Percentiles rank a stretch among this genome's conserved stretches.
These are phyloP conservation scores for Hypholoma sublateritium DNA, from an alignment of 768 basidiomycete genomes.

Conservation along the genomic window DNA sequence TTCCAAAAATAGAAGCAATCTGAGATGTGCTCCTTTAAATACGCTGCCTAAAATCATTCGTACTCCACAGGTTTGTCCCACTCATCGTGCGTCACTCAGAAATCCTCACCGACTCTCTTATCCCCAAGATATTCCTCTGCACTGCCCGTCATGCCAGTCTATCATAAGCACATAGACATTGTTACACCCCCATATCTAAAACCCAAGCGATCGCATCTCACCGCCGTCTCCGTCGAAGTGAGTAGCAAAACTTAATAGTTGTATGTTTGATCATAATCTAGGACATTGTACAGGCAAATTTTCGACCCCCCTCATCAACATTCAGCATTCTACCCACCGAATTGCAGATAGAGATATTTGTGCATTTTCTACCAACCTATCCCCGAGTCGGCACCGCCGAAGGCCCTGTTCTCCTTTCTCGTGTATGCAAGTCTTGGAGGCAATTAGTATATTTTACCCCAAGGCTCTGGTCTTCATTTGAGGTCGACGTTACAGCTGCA, in stretches of 20 bases:
- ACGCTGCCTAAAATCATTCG: background rate
- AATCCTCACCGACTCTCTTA: background rate
- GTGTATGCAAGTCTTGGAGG: constrained; percentile 45
- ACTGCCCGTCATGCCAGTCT: background rate
- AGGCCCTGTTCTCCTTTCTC: constrained; percentile 38
- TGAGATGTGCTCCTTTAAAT: background rate
- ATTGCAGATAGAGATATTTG: constrained; percentile 47
- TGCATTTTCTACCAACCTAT: constrained; percentile 32
- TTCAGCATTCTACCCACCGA: constrained; percentile 45
- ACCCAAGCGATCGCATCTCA: background rate
- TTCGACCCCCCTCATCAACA: constrained; percentile 3
- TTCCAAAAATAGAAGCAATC: too few relatives aligned
- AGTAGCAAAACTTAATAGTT: background rate
- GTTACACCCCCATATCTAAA: background rate
- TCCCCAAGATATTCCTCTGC: background rate
- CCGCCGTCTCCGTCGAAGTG: background rate
- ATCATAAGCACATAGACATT: background rate
- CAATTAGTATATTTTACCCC: constrained; percentile 36
- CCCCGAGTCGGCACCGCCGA: constrained; percentile 29
- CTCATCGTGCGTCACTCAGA: background rate
- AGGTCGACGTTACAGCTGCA: constrained; percentile 28
- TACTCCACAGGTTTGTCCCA: background rate
- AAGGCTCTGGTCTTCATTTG: constrained; percentile 48
- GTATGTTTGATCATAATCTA: background rate
- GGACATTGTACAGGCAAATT: background rate